Conservation (phyloP, 2,329 filamentous ascomycete species). For the Penicillium concentricum region DNA sequence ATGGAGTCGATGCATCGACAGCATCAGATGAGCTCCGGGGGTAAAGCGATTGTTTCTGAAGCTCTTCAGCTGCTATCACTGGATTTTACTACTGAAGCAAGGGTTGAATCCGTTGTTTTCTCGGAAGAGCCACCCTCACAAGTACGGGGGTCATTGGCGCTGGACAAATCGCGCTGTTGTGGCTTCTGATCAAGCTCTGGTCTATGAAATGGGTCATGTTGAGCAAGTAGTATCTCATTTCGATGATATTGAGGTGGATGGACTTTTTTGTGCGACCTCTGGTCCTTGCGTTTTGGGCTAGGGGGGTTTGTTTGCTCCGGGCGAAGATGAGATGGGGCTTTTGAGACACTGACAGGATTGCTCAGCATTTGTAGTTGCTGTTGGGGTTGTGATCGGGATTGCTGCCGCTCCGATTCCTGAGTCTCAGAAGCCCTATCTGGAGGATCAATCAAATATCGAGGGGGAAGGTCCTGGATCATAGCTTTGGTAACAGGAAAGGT, state of each 20-base stretch:
- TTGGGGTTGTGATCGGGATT: background rate
- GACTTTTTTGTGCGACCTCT: background rate
- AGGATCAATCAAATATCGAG: background rate
- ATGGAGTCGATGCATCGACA: background rate
- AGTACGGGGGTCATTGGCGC: background rate
- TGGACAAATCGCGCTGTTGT: background rate
- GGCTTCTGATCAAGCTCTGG: background rate
- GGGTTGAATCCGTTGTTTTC: background rate
- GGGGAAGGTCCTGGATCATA: background rate
- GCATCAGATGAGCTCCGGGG: background rate
- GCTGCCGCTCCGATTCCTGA: background rate
- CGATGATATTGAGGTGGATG: background rate
- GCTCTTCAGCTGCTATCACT: background rate
- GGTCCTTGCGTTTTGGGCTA: background rate
- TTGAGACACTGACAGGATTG: too few relatives aligned
- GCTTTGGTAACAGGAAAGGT: background rate
- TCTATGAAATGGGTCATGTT: background rate
- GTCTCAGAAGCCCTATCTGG: background rate
- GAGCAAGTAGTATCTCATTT: too few relatives aligned
- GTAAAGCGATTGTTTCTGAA: too few relatives aligned
- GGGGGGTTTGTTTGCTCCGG: background rate
- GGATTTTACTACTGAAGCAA: conserved; percentile 46
- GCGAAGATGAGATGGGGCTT: background rate
- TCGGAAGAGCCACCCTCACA: background rate
- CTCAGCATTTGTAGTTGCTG: background rate